Percentiles rank a stretch among this genome's conserved stretches.
Evolutionary conservation across 257 asterid species (phyloP).

Genomic region (Solanum piurae): DNA sequence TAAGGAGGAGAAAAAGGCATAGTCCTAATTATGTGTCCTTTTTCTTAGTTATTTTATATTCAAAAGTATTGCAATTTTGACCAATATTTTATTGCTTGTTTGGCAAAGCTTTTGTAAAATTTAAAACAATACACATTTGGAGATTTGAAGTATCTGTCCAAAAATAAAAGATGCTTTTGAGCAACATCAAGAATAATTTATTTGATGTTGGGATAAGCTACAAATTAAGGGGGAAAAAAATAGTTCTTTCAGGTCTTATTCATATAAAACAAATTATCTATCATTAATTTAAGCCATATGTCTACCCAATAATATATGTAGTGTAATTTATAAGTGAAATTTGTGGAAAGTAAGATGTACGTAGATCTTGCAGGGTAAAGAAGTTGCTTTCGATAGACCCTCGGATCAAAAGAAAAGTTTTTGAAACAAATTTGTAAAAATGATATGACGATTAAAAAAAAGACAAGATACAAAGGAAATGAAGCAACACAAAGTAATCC

Average conservation of each 20-base stretch:
- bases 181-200: not conserved
- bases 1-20: not conserved
- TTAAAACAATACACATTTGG: not conserved
- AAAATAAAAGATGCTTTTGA: not conserved
- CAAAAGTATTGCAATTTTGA: not conserved
- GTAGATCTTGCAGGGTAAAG: fast-evolving
- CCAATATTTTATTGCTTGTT: not conserved
- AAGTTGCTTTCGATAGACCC: no score
- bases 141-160: not conserved
- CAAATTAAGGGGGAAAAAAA: not conserved
- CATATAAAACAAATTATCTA: not conserved
- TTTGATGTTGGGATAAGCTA: not conserved
- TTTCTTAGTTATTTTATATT: not conserved
- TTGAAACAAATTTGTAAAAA: not conserved
- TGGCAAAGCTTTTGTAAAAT: not conserved
- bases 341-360: not conserved
- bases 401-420: no score
- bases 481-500: not conserved
- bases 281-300: not conserved
- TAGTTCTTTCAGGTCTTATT: not conserved
- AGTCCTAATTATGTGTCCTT: not conserved
- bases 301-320: no score
- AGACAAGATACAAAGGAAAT: not conserved
- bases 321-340: not conserved
- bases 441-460: not conserved